Evolutionary conservation across 1,284 basidiomycete species (phyloP), one percentile per base, ranked within the genome.

Genomic region (Apiotrichum siamense): DNA sequence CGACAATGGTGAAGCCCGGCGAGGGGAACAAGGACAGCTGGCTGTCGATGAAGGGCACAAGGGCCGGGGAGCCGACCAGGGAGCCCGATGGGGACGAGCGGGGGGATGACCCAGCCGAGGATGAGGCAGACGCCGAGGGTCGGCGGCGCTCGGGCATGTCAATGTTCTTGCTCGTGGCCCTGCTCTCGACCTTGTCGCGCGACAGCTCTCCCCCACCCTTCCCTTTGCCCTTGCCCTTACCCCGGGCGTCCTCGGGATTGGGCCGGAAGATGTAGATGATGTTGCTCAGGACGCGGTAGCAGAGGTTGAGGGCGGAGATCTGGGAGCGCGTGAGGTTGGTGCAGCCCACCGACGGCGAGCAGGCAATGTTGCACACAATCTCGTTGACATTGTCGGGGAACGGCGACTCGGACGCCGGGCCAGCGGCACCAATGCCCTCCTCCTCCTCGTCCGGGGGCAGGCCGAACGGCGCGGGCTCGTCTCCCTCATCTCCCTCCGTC

Each of bases 291-390:
- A 43, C 20, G 41, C 41, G 41, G n/a, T 26, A 29, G 18, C 27
- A 26, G 6, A 43, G 41, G 20, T 43, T 43, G 26, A 43, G 41
- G 13, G 41, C 41, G 5, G 41, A n/a, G 7, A 43, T 9, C 27
- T 43, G 41, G 4, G 41, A 43, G 2, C 27, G 41, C 3, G 27
- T 43, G 20, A 43, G 41, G 27, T 43, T 31, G 2, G 41, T 43
- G 29, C 41, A 43, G 11, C 41, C 18, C 10, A 18, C 41, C 3
- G 27, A 29, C 3, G 41, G 41, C 27, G 41, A 31, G 27, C 41
- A 43, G 12, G 41, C 41, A 43, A 43, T 43, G 41, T 43, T 43
- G 41, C 41, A 43, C 18, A 43, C 24, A n/a, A 43, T 26, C 41
- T 43, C 41, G 7, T n/a, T 43, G 20, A 43, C 41, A 6, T 23